Evolutionary conservation across 169 alveolate species (phyloP), one percentile per base, ranked within the genome.

Genomic region (Plasmodium gonderi): DNA sequence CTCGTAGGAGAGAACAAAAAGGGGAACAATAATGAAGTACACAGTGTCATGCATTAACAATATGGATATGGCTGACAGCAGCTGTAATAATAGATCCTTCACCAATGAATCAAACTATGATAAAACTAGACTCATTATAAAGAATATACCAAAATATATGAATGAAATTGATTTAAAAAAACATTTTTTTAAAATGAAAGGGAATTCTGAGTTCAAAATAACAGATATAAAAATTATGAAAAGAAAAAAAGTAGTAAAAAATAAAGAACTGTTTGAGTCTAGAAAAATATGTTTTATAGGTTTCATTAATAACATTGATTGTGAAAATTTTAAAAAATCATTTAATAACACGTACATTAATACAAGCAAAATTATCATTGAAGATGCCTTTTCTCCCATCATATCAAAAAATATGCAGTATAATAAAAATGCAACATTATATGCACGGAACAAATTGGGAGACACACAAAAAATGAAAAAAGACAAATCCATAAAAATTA

Each of bases 251-350:
- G 67, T 90, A 38, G 20, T 85, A 54, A 85, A 85, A 5, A 74
- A 74, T 75, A 85, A 85, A 85, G 92, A 85, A 76, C 31, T 90
- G 14, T 65, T 36, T 60, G 95, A 80, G 44, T 96, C 98, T 20
- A 93, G 98, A 72, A 94, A 96, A 72, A 95, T 97, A 78, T 97
- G 98, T 51, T 97, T 97, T 94, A 96, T 97, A 9, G 99, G 99
- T 6, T 97, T 97, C 82, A 91, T 93, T 17, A 94, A 94, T 26
- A 97, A 97, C 54, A 87, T 76, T 14, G 97, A 96, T 60, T 98
- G 99, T 14, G 94, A 91, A 12, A 90, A 92, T 79, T 97, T 97
- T 51, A 93, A 94, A 67, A 96, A 97, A 42, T 96, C 94, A 81
- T 97, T 96, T 93, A 92, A 97, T 85, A 96, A 96, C 11, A 95